These are phyloP conservation scores for Phytophthora brassicae DNA, from an alignment of 352 stramenopile species.

Conservation along the genomic window DNA sequence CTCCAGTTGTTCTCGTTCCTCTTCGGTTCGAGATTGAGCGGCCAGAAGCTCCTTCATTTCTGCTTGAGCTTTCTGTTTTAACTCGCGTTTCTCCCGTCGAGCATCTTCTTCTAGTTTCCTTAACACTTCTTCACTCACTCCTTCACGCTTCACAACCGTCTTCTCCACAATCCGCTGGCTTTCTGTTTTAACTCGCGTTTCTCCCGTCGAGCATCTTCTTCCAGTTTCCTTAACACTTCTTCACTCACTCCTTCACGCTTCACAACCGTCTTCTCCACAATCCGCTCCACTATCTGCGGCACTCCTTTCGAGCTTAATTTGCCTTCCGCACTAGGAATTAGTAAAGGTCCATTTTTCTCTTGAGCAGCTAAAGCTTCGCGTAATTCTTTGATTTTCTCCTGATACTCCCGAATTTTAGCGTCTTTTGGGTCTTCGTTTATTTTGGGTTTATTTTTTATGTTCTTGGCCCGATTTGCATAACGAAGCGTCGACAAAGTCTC, in stretches of 20 bases:
- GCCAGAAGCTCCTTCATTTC: conserved; percentile 86
- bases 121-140: conserved; percentile 77
- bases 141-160: conserved; percentile 73
- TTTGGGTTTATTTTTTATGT: conserved; percentile 94
- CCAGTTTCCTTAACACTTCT: conserved; percentile 75
- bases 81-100: conserved; percentile 65
- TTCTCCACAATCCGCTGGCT: too few species aligned
- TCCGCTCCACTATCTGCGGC: conserved; percentile 59
- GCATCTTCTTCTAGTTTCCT: conserved; percentile 78
- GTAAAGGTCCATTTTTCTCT: conserved; percentile 44
- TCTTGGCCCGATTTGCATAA: conserved; percentile 93
- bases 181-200: conserved; percentile 74
- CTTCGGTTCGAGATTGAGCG: conserved; percentile 85
- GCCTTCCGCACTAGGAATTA: conserved; percentile 9
- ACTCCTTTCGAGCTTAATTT: conserved; percentile 22
- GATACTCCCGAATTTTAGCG: conserved; percentile 59
- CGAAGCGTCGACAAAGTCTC: conserved; percentile 92
- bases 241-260: conserved; percentile 74
- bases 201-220: conserved; percentile 74
- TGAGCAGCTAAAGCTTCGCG: conserved; percentile 56
- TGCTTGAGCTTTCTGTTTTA: conserved; percentile 69
- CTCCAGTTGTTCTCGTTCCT: conserved; percentile 86
- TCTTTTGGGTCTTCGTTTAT: conserved; percentile 92
- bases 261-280: conserved; percentile 80
- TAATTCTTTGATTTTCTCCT: conserved; percentile 66